Evolutionary conservation across 148 eudicot genomes (phyloP), one percentile per base, ranked within the genome.

Genomic region (Fagopyrum homotropicum): DNA sequence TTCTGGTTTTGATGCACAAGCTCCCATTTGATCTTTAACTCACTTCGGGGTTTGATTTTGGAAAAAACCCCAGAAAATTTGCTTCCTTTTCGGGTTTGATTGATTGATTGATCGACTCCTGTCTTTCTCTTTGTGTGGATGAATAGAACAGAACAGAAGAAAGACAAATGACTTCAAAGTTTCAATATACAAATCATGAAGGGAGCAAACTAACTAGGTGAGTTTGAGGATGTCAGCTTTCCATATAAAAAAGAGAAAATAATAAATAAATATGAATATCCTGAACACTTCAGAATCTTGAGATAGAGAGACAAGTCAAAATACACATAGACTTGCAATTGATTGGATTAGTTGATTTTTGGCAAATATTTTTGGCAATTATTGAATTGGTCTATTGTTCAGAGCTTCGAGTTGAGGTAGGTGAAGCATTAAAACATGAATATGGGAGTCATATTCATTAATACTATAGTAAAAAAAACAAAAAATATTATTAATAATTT

Each of bases 1-100:
- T 51, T 81, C 82, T n/a, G 88, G 87, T 78, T 87, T 93, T 57
- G 98, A 93, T 79, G 88, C 95, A 79, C 97, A 89, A 0, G 68
- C 83, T 44, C 98, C 98, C 98, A 93, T 93, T 76, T 47, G 64
- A 66, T 51, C 78, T 71, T 49, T 49, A 49, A 49, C 12, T 49
- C 40, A 35, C 2, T 35, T 35, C 40, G 40, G 52, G 11, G 9
- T 49, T 49, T 61, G 7, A 4, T 16, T 49, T 19, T 72, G 26
- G 26, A 60, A 60, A n/a, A 4, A 29, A 60, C 17, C 66, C 69
- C 69, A 63, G 69, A 35, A 1, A 26, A 0, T 63, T 63, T 4
- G 57, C 15, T 51, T 51, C 4, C 15, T 52, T 52, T 52, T 35
- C 3, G 40, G n/a, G 57, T 14, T 52, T 52, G 57, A 52, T 52